Conservation (phyloP, 2,329 filamentous ascomycete genomes). For the Aspergillus phoenicis region DNA sequence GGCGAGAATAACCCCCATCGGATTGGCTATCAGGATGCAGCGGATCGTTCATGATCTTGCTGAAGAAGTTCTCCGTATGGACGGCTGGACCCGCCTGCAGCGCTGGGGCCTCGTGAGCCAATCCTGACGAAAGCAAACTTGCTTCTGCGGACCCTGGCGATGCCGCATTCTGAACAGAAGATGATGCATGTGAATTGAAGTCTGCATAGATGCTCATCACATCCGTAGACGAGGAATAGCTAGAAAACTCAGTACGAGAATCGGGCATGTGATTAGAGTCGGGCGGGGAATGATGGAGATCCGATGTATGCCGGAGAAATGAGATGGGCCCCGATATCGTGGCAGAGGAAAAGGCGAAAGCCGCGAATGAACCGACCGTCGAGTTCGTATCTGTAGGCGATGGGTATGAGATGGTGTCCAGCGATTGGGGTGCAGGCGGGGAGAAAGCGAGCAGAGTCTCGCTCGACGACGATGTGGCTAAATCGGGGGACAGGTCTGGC, state of each 20-base stretch:
- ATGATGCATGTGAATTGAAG: constrained; percentile 11
- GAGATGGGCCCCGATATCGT: constrained; percentile 40
- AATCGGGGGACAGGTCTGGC: constrained; percentile 24
- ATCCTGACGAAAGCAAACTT: constrained; percentile 11
- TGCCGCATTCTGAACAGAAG: constrained; percentile 9
- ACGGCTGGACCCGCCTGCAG: neutral
- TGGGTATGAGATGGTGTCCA: constrained; percentile 24
- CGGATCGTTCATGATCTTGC: constrained; percentile 15
- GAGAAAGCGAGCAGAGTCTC: constrained; percentile 23
- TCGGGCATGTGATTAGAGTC: neutral
- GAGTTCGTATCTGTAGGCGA: constrained; percentile 29
- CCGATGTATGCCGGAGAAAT: constrained; percentile 41
- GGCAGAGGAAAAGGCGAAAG: constrained; percentile 35
- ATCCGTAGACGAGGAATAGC: constrained; percentile 4
- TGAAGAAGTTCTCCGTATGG: constrained; percentile 17
- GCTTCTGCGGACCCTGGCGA: constrained; percentile 16
- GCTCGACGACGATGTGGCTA: constrained; percentile 17
- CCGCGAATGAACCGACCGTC: constrained; percentile 28
- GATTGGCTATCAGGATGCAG: neutral
- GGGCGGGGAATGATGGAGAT: constrained; percentile 22
- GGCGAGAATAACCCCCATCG: neutral
- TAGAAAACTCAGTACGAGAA: neutral
- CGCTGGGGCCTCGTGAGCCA: neutral
- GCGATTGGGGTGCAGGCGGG: constrained; percentile 18
- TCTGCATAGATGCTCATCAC: constrained; percentile 2